Base-by-base conservation (phyloP, 495 filamentous ascomycete species). In the Penicillium egyptiacum region DNA sequence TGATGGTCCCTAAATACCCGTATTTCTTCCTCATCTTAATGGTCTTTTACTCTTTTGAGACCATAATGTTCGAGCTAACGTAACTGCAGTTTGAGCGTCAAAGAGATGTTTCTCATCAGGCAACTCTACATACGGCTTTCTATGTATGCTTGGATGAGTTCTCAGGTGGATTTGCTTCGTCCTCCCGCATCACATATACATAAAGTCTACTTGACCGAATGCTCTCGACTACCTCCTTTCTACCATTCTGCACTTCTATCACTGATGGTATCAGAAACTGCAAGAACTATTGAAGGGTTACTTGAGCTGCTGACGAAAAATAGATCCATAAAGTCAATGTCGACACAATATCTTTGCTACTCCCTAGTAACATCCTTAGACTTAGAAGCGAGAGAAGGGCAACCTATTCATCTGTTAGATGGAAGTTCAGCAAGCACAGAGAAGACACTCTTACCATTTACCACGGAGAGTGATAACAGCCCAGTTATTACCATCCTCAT, bases 391-490 rank as follows among this genome's bases (percentile, higher is more conserved):
- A 43, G 80, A 79, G 60, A 80, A 88, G 43, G 85, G 84, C 57
- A 88, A 64, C 85, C 85, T 87, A 48, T 25, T 30, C 53, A 69
- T 30, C 5, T 9, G 63, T 64, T 20, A 44, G 55, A 65, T 28
- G 56, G 39, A 41, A 16, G 2, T 60, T 22, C 40, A 55, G 19
- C 26, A 19, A 22, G 17, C 33, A 9, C 37, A 54, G 37, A 20
- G 23, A 35, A 30, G 20, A 67, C 73, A 57, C 35, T 8, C 35
- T 39, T 37, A 96, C 94, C 94, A 98, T 80, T 98, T 98, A 20
- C 94, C 94, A 58, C 90, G 80, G 46, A 97, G 65, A 5, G 91
- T 96, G 70, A 98, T 98, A 48, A 92, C 84, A 16, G 88, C 94
- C 92, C 92, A 96, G 40, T 79, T 77, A 59, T 82, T 85, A 17